phyloP scores from a whole-genome alignment of 2,329 filamentous ascomycete genomes.

The Colletotrichum phormii region DNA sequence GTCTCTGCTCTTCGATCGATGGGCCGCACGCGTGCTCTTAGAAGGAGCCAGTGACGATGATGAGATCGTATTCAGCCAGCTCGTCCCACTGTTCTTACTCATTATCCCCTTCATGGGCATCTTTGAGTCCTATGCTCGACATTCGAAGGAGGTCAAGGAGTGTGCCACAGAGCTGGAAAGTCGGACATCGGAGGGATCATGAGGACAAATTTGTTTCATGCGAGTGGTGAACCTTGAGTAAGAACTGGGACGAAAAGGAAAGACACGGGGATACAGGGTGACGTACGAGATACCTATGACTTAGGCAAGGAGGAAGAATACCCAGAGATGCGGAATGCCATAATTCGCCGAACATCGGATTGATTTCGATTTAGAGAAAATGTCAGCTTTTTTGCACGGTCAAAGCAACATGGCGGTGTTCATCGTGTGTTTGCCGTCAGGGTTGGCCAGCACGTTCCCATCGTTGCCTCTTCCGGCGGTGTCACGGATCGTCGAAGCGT shows the following conservation, averaged over 20 bases:
- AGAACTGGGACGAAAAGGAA: background rate
- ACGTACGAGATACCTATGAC: background rate
- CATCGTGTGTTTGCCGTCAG: background rate
- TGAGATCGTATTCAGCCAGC: slow-evolving; percentile 36
- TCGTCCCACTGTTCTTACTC: slow-evolving; percentile 37
- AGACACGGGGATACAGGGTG: background rate
- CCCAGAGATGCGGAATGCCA: background rate
- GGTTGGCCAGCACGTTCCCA: background rate
- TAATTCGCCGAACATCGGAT: slow-evolving; percentile 31
- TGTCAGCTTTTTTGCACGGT: background rate
- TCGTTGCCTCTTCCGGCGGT: background rate
- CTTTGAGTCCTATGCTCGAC: slow-evolving; percentile 30
- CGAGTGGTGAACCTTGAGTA: background rate
- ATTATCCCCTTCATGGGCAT: slow-evolving; percentile 36
- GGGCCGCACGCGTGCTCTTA: too few species aligned
- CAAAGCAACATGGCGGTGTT: slow-evolving; percentile 12
- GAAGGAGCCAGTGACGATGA: slow-evolving; percentile 18
- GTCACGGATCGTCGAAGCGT: background rate
- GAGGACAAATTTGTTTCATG: background rate
- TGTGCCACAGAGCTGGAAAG: slow-evolving; percentile 1
- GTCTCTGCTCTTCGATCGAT: too few species aligned
- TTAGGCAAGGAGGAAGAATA: too few species aligned
- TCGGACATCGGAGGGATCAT: slow-evolving; percentile 8
- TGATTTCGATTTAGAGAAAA: background rate
- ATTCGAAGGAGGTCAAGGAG: slow-evolving; percentile 3